Conservation (phyloP, 768 basidiomycete genomes). For the Suillus lakei region DNA sequence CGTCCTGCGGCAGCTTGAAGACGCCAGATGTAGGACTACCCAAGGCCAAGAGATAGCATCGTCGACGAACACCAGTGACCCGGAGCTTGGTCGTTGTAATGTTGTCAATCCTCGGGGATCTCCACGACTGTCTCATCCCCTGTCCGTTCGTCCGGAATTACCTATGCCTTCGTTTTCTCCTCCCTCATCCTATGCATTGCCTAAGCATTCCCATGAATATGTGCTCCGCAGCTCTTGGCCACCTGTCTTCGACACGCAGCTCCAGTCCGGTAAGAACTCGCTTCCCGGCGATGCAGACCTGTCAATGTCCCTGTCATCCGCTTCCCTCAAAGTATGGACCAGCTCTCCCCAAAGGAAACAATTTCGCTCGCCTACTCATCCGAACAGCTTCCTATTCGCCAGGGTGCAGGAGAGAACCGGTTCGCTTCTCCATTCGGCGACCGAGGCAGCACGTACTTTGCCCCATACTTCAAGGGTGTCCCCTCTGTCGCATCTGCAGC, state of each 20-base stretch:
- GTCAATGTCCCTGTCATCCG: neutral
- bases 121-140: neutral
- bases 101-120: neutral
- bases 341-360: neutral
- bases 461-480: conserved; percentile 5
- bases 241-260: neutral
- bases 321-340: conserved; percentile 4
- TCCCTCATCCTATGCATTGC: neutral
- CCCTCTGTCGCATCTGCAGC: conserved; percentile 12
- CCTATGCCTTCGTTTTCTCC: neutral
- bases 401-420: neutral
- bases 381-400: neutral
- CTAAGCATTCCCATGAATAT: neutral
- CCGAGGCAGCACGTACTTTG: conserved; percentile 6
- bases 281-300: neutral
- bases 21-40: neutral
- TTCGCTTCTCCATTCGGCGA: conserved; percentile 4
- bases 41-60: neutral
- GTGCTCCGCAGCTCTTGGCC: neutral
- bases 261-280: neutral
- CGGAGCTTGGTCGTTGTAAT: conserved; percentile 1
- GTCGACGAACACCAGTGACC: neutral
- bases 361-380: neutral
- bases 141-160: neutral
- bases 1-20: neutral